Percentiles rank a stretch among this genome's conserved stretches.
Conservation (phyloP, 257 asterid genomes). For the Solanum chiquidenum region DNA sequence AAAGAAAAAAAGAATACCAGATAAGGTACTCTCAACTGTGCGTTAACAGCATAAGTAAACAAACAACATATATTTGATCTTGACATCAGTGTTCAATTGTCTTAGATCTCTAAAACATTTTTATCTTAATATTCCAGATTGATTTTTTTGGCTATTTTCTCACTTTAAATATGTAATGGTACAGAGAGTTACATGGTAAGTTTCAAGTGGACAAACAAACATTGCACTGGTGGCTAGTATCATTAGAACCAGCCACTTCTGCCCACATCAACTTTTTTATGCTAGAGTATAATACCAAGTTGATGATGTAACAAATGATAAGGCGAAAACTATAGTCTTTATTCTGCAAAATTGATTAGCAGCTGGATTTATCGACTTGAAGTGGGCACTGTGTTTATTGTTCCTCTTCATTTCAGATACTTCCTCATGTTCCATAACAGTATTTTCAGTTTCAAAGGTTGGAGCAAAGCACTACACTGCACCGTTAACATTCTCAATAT, state of each 20-base stretch:
- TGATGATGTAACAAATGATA: background rate
- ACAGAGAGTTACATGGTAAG: background rate
- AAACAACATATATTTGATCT: background rate
- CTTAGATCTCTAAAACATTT: background rate
- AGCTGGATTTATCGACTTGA: background rate
- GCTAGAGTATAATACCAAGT: background rate
- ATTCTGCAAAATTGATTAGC: conserved; percentile 5
- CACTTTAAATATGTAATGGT: background rate
- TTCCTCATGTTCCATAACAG: background rate
- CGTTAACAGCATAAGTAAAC: background rate
- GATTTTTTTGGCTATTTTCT: background rate
- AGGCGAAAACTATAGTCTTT: background rate
- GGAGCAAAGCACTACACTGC: conserved; percentile 5
- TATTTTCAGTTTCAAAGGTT: background rate
- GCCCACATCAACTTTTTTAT: background rate
- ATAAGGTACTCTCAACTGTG: background rate
- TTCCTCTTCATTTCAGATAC: background rate
- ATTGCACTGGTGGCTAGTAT: background rate
- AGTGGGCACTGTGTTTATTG: background rate
- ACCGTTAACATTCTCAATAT: conserved; percentile 34
- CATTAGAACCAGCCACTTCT: background rate
- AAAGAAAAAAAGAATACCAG: background rate
- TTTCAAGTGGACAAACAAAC: background rate
- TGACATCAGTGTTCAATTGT: background rate
- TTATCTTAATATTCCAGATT: background rate